Evolutionary conservation across 2,329 filamentous ascomycete species (phyloP).

Genomic region (Ciborinia camelliae): DNA sequence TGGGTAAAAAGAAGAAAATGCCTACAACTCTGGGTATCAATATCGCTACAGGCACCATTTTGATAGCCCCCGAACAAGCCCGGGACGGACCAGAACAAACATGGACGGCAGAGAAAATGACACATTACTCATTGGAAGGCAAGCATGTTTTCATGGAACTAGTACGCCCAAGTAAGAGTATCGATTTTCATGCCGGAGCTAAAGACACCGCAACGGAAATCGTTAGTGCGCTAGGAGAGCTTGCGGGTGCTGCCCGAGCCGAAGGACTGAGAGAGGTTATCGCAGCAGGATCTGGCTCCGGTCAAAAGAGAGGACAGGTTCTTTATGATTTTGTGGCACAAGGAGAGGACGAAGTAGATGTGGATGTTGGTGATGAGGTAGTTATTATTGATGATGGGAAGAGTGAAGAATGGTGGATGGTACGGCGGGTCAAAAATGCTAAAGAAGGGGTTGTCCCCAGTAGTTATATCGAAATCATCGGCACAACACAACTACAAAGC

Average conservation of each 20-base stretch:
- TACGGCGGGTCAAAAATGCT: conserved; percentile 82
- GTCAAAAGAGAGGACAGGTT: conserved; percentile 79
- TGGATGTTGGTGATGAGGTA: conserved; percentile 86
- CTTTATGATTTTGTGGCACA: conserved; percentile 97
- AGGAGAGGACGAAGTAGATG: conserved; percentile 93
- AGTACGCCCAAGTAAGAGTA: conserved; percentile 84
- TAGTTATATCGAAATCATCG: conserved; percentile 89
- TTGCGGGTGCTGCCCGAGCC: conserved; percentile 81
- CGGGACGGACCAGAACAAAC: conserved; percentile 82
- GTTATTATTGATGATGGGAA: conserved; percentile 83
- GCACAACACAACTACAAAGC: conserved; percentile 53
- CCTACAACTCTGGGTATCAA: conserved; percentile 96
- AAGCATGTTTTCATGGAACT: conserved; percentile 97
- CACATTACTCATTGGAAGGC: conserved; percentile 96
- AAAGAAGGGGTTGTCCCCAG: conserved; percentile 95
- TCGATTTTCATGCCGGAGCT: conserved; percentile 94
- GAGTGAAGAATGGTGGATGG: conserved; percentile 98
- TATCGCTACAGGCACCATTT: conserved; percentile 78
- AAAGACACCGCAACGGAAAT: conserved; percentile 97
- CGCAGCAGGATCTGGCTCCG: conserved; percentile 66
- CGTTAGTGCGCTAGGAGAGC: conserved; percentile 79
- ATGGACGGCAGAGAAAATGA: conserved; percentile 92
- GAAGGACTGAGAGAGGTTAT: conserved; percentile 83
- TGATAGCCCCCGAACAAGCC: conserved; percentile 83
- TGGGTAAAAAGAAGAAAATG: conserved; percentile 98